A percentile compares a stretch with the other conserved stretches of the same genome.
phyloP scores from a whole-genome alignment of 2,329 filamentous ascomycete genomes.

The Thyridium curvatum region DNA sequence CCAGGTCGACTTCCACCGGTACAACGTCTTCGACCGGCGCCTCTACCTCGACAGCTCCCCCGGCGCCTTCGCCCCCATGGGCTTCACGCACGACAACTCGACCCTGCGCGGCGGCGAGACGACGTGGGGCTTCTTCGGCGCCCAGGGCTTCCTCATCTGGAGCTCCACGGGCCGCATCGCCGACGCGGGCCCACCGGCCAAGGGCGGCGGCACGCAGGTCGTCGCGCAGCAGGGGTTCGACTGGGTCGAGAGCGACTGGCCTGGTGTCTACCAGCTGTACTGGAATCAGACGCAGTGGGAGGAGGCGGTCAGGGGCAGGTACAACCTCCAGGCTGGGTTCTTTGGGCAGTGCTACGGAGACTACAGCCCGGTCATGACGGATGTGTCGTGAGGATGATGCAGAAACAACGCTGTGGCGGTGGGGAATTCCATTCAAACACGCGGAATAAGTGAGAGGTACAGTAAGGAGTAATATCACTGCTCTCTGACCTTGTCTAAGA shows the following conservation, averaged over 20 bases:
- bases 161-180: neutral
- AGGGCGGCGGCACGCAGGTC: neutral
- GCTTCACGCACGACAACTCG: constrained; percentile 5
- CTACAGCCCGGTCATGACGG: too few relatives aligned
- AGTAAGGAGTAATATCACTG: too few relatives aligned
- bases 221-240: constrained; percentile 6
- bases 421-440: too few relatives aligned
- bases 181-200: neutral
- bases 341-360: too few relatives aligned
- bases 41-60: constrained; percentile 7
- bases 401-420: too few relatives aligned
- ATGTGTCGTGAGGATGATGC: too few relatives aligned
- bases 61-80: constrained; percentile 8
- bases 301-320: constrained; percentile 1
- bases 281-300: constrained; percentile 13
- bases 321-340: too few relatives aligned
- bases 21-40: constrained; percentile 1
- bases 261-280: constrained; percentile 7
- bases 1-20: constrained; percentile 2
- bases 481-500: too few relatives aligned
- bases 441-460: too few relatives aligned
- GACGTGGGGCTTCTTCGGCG: constrained; percentile 8
- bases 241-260: constrained; percentile 7
- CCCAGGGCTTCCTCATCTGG: constrained; percentile 5
- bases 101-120: constrained; percentile 7